A percentile compares a stretch with the other conserved stretches of the same genome.
Conservation (phyloP, 306 rosid species). For the Begonia fuchsioides region DNA sequence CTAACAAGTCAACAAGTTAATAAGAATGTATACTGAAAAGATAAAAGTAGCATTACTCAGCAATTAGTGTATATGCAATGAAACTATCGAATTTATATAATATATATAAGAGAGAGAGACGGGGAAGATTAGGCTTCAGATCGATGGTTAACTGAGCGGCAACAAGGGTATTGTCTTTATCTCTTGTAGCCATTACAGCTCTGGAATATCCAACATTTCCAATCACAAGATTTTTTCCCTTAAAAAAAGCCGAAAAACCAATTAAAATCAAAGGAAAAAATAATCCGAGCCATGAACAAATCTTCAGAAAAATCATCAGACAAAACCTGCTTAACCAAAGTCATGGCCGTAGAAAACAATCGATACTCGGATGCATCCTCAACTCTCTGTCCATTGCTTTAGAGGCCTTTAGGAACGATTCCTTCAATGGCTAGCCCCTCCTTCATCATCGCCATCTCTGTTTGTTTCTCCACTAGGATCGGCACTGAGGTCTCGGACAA, state of each 20-base stretch:
- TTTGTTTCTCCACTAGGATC: conserved; percentile 49
- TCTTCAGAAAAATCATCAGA: conserved; percentile 8
- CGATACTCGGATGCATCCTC: conserved; percentile 50
- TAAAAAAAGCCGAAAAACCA: conserved; percentile 11
- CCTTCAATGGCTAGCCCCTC: conserved; percentile 54
- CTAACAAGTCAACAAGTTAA: too few species aligned
- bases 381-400: conserved; percentile 85
- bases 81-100: too few species aligned
- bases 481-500: conserved; percentile 55
- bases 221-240: conserved; percentile 74
- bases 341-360: conserved; percentile 94
- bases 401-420: conserved; percentile 75
- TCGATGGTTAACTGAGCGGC: conserved; percentile 93
- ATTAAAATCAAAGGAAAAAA: conserved; percentile 13
- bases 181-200: conserved; percentile 87
- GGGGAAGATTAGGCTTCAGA: conserved; percentile 97
- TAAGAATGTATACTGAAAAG: too few species aligned
- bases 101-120: conserved; percentile 13
- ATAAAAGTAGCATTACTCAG: too few species aligned
- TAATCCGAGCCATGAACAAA: conserved; percentile 5
- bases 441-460: conserved; percentile 66
- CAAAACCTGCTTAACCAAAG: conserved; percentile 74
- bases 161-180: conserved; percentile 38
- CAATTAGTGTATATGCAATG: too few species aligned
- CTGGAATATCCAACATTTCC: conserved; percentile 97